Evolutionary conservation across 441 rosid genomes (phyloP), one percentile per base, ranked within the genome.

Genomic region (Aquilaria agallochum): DNA sequence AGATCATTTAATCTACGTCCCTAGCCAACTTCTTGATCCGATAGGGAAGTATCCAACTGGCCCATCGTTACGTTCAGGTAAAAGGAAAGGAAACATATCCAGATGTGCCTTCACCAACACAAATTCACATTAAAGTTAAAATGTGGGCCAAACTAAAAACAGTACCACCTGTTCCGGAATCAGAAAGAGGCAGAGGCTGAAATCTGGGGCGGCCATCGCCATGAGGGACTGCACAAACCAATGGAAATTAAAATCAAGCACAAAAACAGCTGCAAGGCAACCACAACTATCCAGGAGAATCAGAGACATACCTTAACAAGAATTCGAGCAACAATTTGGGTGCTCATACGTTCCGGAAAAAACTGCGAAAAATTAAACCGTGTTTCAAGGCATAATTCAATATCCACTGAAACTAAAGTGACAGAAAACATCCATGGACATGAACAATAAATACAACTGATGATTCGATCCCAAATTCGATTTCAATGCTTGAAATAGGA

Each of bases 201-300:
- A 95, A 79, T 92, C 98, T 50, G 96, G 95, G 74, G 95, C 82
- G 12, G 98, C 94, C 95, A 87, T 78, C 27, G 97, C 96, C 98
- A 92, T 88, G 59, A 95, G 89, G 9, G 97, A 97, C 98, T 95
- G 79, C 54, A 60, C 54, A 63, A 67, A 33, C 36, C n/a, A n/a
- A 53, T 52, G 9, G 6, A 34, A 34, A 34, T 34, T 34, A 34
- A 34, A 34, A 34, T 7, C 40, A 34, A 34, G 6, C 40, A 34
- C 40, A 34, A 34, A 34, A 4, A 34, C 2, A 34, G 40, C 40
- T 34, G 40, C 40, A 34, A 2, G 40, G 40, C 40, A 34, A 34
- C 6, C 40, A 3, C 53, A 46, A 11, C 13, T 3, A 46, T 31
- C 54, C 3, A 31, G 44, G 32, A 12, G 58, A 53, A 12, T 40